Conservation (phyloP, 1,284 basidiomycete species). For the Naganishia sp. region DNA sequence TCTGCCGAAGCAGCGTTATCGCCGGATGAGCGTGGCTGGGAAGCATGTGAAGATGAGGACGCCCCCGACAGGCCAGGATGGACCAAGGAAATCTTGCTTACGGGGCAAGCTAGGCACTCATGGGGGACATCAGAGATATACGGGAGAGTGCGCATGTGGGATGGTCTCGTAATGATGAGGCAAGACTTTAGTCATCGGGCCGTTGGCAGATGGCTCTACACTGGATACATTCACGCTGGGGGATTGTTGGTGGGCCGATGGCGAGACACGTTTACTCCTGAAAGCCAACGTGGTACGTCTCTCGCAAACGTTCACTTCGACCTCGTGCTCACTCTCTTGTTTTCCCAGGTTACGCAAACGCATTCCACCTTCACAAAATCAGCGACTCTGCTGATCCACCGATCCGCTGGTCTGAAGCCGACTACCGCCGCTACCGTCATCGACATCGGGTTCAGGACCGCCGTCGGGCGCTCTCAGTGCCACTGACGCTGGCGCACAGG, state of each 20-base stretch:
- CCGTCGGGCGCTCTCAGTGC: background rate
- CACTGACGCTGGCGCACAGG: background rate
- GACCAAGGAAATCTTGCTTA: slow-evolving; percentile 53
- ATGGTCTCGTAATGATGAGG: slow-evolving; percentile 47
- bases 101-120: slow-evolving; percentile 38
- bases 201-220: slow-evolving; percentile 50
- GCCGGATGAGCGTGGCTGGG: slow-evolving; percentile 39
- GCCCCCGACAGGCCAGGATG: slow-evolving; percentile 47
- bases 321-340: background rate
- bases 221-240: slow-evolving; percentile 51
- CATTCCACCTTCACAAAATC: slow-evolving; percentile 18
- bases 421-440: slow-evolving; percentile 15
- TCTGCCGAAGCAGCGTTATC: slow-evolving; percentile 38
- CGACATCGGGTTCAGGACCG: background rate
- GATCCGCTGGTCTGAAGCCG: slow-evolving; percentile 18
- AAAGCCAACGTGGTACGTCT: slow-evolving; percentile 41
- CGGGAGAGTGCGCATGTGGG: slow-evolving; percentile 52
- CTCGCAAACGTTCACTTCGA: background rate
- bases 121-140: slow-evolving; percentile 40
- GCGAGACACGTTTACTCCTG: slow-evolving; percentile 51
- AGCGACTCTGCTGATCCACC: slow-evolving; percentile 13
- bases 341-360: slow-evolving; percentile 18
- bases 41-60: slow-evolving; percentile 41
- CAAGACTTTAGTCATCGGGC: slow-evolving; percentile 36
- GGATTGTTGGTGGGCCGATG: slow-evolving; percentile 50